Conservation (phyloP, 2,329 filamentous ascomycete genomes). For the Aureobasidium sp. region DNA sequence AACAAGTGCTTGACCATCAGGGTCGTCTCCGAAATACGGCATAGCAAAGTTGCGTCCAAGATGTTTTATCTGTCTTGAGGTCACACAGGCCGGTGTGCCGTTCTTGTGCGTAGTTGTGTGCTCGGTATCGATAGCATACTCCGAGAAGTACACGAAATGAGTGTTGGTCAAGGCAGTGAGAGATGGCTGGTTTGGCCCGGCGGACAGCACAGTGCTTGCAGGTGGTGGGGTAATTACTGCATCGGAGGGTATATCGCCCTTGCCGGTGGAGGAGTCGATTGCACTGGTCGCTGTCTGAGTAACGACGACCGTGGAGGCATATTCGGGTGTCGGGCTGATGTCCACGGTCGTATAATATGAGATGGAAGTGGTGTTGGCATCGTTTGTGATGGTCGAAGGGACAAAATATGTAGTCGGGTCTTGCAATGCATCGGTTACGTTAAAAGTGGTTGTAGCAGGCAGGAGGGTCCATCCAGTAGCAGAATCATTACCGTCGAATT, state of each 20-base stretch:
- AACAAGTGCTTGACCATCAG: constrained; percentile 21
- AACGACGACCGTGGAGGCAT: constrained; percentile 23
- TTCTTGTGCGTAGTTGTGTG: constrained; percentile 19
- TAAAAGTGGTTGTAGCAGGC: constrained; percentile 23
- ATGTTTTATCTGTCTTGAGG: constrained; percentile 27
- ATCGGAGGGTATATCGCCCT: constrained; percentile 20
- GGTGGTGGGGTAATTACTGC: constrained; percentile 23
- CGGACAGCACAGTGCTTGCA: constrained; percentile 15
- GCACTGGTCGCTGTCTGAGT: constrained; percentile 22
- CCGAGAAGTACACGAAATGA: constrained; percentile 35
- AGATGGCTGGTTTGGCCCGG: background rate
- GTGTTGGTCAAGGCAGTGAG: constrained; percentile 22
- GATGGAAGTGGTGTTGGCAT: constrained; percentile 2
- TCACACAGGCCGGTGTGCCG: constrained; percentile 23
- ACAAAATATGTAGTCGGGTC: constrained; percentile 18
- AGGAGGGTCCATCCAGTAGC: constrained; percentile 24
- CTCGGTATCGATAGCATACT: constrained; percentile 33
- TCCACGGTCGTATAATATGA: constrained; percentile 17
- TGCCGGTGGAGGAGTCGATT: constrained; percentile 21
- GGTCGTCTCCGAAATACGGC: constrained; percentile 27
- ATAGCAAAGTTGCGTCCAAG: constrained; percentile 29
- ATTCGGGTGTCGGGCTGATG: constrained; percentile 18
- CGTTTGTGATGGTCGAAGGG: background rate
- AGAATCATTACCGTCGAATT: constrained; percentile 20
- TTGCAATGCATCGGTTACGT: constrained; percentile 24